Conservation (phyloP, 176 grass and related monocot species). For the Panicum miliaceum region DNA sequence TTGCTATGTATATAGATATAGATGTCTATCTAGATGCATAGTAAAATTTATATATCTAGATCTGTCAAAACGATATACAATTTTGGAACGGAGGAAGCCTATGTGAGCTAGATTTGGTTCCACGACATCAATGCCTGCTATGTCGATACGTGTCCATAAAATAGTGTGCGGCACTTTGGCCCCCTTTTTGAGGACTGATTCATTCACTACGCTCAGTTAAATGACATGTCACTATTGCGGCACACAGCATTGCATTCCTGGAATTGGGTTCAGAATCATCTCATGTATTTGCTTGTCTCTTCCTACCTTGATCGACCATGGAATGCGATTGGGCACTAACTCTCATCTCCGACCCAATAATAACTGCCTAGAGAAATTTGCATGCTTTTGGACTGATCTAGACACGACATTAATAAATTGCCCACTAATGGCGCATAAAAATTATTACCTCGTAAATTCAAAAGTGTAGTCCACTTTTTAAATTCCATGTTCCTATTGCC, state of each 20-base stretch:
- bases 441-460: not conserved
- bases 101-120: slow-evolving; percentile 41
- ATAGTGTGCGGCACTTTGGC: slow-evolving; percentile 15
- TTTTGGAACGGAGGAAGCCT: too few relatives aligned
- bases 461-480: not conserved
- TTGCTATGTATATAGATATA: too few relatives aligned
- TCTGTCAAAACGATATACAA: too few relatives aligned
- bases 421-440: not conserved
- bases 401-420: not conserved
- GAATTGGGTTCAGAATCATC: slow-evolving; percentile 12
- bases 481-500: not conserved
- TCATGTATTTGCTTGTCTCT: not conserved
- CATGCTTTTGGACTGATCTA: not conserved
- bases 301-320: not conserved
- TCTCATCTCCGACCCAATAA: not conserved
- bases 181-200: not conserved
- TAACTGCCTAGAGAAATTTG: not conserved
- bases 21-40: too few relatives aligned
- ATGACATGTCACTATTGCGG: slow-evolving; percentile 18
- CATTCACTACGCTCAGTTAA: not conserved
- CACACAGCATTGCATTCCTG: not conserved
- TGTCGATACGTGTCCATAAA: slow-evolving; percentile 37
- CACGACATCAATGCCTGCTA: slow-evolving; percentile 2
- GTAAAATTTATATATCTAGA: too few relatives aligned
- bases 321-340: slow-evolving; percentile 21